Base-by-base conservation (phyloP, 306 rosid species). In the Vigna trinervia region DNA sequence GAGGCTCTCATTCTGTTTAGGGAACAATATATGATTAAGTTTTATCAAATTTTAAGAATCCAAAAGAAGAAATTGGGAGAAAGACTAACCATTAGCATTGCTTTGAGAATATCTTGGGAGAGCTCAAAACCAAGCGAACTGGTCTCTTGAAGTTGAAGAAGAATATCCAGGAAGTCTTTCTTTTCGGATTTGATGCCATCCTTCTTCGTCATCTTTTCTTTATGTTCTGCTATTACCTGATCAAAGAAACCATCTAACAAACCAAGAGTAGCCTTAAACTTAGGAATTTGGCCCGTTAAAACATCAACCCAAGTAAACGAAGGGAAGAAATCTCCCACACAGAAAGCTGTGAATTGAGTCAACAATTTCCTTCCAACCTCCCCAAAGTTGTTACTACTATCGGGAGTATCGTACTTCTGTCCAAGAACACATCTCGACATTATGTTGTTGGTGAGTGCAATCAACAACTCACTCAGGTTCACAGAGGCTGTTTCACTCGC, bases 261-360 rank as follows among this genome's bases (percentile, higher is more conserved):
- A 30, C 8, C 4, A 7, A 76, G 56, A 22, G 72, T 79, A 13
- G 51, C 28, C 22, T 72, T 83, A 2, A 74, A 61, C 17, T 13
- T 36, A 4, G 13, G 0, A 79, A 57, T 30, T 8, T 52, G 14
- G 1, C 81, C 86, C 0, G 78, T 59, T 8, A 69, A 32, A 61
- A 61, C 48, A 45, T 79, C 84, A 46, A 83, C 43, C 84, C 84
- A 78, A 59, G 69, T 41, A 38, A 83, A 43, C 17, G 5, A 68
- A 30, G 86, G 81, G 53, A 73, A 78, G 13, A 39, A 48, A 69
- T 79, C 86, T 45, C 62, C 73, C 17, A 79, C 46, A 4, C 70
- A 28, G 45, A 83, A 73, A 38, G 83, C 57, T 7, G 43, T 19
- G 0, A 83, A 0, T 3, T 59, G 41, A 41, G 12, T 8, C 80